Base-by-base conservation (phyloP, 257 asterid species). In the Voacanga thouarsii region DNA sequence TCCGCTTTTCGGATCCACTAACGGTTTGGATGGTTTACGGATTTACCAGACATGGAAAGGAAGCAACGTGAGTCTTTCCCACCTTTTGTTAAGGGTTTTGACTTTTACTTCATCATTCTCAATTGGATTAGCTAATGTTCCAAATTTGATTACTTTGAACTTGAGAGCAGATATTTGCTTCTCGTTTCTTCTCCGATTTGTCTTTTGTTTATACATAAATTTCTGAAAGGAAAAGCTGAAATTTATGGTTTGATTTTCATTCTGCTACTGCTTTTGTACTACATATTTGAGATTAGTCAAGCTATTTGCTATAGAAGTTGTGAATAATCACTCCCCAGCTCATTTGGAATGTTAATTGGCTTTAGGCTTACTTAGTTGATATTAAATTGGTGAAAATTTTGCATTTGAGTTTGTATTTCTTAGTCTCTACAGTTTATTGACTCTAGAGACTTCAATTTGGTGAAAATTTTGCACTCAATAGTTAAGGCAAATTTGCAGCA, bases 21-120 rank as follows among this genome's bases (percentile, higher is more conserved):
- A 84, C 56, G 89, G 80, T 69, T 86, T 93, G 47, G 96, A 90
- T 85, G 92, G 76, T 80, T 85, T 89, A 65, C 88, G 85, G 80
- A 84, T 92, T 89, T 96, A 89, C 85, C 96, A 89, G 90, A 83
- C 96, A 70, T 93, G 99, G 99, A 93, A 95, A 89, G 99, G 98
- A 85, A 92, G 95, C 89, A 95, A 93, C 87, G 99, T 90, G 66
- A 88, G 96, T 84, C n/a, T n/a, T n/a, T n/a, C n/a, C n/a, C n/a
- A n/a, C n/a, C 64, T 51, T 67, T 72, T 7, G 21, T 57, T 7
- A 63, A 70, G 73, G 74, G 67, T 67, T 72, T 75, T 37, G 5
- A 43, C 66, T 37, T 67, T 23, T 44, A n/a, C 30, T 23, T 63
- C 3, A 21, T 28, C n/a, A n/a, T n/a, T n/a, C n/a, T n/a, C n/a